Evolutionary conservation across 331 rosid species (phyloP), one percentile per base, ranked within the genome.

Genomic region (Saraca asoca): DNA sequence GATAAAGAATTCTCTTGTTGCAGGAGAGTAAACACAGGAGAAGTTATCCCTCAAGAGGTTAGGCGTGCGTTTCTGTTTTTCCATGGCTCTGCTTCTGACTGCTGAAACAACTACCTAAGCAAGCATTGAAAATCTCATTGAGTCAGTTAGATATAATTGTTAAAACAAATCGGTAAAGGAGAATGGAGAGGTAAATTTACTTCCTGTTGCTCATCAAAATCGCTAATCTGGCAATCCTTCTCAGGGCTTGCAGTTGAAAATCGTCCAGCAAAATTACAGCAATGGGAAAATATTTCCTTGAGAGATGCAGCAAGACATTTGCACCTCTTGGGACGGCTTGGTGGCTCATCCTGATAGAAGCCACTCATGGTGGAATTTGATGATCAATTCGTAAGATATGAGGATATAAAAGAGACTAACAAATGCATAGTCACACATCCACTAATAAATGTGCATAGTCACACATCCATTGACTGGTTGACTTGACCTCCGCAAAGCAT

Each of bases 181-280:
- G 58, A 65, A 13, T 14, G 9, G 44, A 51, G 41, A 44, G 60
- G 57, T 60, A 19, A 58, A 7, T 59, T 42, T 76, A 87, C 97
- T 74, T 90, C 81, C 42, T 87, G 87, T 68, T 85, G 89, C 50
- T 92, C 89, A 13, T 85, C 89, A 50, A 83, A 75, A 76, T 90
- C 92, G 20, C 77, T 75, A 41, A 80, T 57, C 2, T 66, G 64
- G 58, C 12, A 66, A 14, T 83, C 92, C 33, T 84, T 96, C 12
- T 85, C 91, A 2, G 70, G 74, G 71, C 66, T 79, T 15, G 84
- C 42, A 66, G 71, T 55, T 8, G 85, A 66, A 53, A 80, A 71
- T 65, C 41, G 53, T 35, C 79, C 68, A 9, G 75, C 52, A 14
- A 73, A 71, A 65, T 31, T 57, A 66, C 76, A 79, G 75, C 84